phyloP scores from a whole-genome alignment of 352 stramenopile genomes.

The Globisporangium sylvaticum region DNA sequence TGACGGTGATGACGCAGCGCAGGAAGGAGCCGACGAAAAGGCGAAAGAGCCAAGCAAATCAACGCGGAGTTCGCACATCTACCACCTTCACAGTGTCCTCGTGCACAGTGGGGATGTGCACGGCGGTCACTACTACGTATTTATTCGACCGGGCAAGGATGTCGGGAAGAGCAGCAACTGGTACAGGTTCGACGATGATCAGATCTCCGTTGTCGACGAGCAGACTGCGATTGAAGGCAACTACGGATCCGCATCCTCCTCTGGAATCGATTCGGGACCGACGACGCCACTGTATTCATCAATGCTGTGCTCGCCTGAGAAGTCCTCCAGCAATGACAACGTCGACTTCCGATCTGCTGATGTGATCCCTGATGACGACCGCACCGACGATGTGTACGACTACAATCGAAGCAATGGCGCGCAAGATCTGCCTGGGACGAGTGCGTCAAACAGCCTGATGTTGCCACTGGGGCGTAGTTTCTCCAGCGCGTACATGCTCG shows the following conservation, averaged over 20 bases:
- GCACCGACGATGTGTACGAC: slow-evolving; percentile 37
- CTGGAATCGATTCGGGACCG: slow-evolving; percentile 17
- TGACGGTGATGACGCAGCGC: not conserved
- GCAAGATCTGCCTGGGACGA: slow-evolving; percentile 10
- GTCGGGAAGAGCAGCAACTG: slow-evolving; percentile 59
- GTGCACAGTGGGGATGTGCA: slow-evolving; percentile 86
- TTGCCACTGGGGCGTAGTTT: slow-evolving; percentile 62
- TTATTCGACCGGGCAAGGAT: slow-evolving; percentile 77
- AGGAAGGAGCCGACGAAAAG: not conserved
- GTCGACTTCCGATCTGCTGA: slow-evolving; percentile 40
- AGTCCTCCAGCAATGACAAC: slow-evolving; percentile 16
- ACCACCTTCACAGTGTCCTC: slow-evolving; percentile 83
- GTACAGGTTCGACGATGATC: slow-evolving; percentile 86
- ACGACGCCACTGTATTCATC: slow-evolving; percentile 55
- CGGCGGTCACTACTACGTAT: slow-evolving; percentile 87
- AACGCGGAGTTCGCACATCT: slow-evolving; percentile 33
- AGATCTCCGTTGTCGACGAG: slow-evolving; percentile 76
- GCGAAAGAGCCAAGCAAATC: not conserved
- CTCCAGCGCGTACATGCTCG: slow-evolving; percentile 87
- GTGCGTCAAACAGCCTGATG: slow-evolving; percentile 34
- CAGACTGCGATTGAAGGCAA: slow-evolving; percentile 70
- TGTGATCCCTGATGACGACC: slow-evolving; percentile 26
- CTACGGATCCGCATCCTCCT: slow-evolving; percentile 46
- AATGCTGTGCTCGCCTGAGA: slow-evolving; percentile 46
- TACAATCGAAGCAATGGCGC: slow-evolving; percentile 28